Conservation (phyloP, 176 grass and related monocot genomes). For the Oryza coarctata region DNA sequence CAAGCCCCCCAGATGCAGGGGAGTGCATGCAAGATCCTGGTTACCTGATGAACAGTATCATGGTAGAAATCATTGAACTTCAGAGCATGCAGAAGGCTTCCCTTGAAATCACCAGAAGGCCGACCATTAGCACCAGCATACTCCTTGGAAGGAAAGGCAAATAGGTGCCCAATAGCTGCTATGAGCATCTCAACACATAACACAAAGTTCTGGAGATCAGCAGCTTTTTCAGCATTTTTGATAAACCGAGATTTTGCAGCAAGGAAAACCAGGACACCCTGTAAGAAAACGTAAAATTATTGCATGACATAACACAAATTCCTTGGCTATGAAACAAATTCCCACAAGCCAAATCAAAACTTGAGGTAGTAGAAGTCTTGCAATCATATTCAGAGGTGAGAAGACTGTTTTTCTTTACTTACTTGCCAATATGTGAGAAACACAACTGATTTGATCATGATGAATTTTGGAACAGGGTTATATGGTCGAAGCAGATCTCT, state of each 20-base stretch:
- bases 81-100: slow-evolving; percentile 79
- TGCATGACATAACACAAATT: background rate
- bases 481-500: slow-evolving; percentile 86
- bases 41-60: slow-evolving; percentile 98
- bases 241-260: slow-evolving; percentile 90
- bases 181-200: slow-evolving; percentile 96
- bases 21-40: background rate
- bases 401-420: background rate
- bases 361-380: background rate
- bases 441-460: slow-evolving; percentile 96
- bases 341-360: background rate
- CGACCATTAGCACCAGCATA: slow-evolving; percentile 87
- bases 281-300: slow-evolving; percentile 29
- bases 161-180: slow-evolving; percentile 73
- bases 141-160: slow-evolving; percentile 95
- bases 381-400: background rate
- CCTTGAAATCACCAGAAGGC: slow-evolving; percentile 64
- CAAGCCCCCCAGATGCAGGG: background rate
- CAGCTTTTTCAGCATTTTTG: slow-evolving; percentile 80
- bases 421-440: slow-evolving; percentile 99
- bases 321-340: background rate
- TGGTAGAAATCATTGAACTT: slow-evolving; percentile 99
- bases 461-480: slow-evolving; percentile 95
- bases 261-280: slow-evolving; percentile 98
- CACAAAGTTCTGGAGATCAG: slow-evolving; percentile 86